Base-by-base conservation (phyloP, 2,329 filamentous ascomycete species). In the Seiridium cupressi region DNA sequence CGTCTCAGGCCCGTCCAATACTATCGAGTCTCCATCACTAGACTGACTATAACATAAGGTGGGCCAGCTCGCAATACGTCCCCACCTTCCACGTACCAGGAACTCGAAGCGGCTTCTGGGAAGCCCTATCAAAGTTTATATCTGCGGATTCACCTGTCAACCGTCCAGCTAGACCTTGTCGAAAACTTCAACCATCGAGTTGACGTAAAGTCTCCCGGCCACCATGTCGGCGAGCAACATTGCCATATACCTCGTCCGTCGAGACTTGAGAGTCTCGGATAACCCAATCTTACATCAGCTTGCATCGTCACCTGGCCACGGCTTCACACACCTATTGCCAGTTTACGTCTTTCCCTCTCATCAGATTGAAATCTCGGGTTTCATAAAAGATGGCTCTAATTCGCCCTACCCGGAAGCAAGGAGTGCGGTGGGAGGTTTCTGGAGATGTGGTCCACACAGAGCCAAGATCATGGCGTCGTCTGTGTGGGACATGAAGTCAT, bases 341-440 rank as follows among this genome's bases (percentile, higher is more conserved):
- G 74, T 92, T 46, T 91, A 88, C 69, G 77, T 92, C 26, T 86
- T 93, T 56, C 80, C 86, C 0, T 83, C 89, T 3, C 80, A 90
- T 56, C 90, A 94, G 66, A 77, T 93, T 31, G 90, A 94, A 69
- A 79, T 91, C 1, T 90, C 88, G 0, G 91, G 91, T 1, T 91
- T 94, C 67, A 74, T 93, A n/a, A 74, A 76, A 11, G 71, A 81
- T 51, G 76, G 79, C 9, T 66, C 74, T 54, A 74, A 77, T 54
- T 89, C 82, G 5, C 91, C 91, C 0, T 93, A 90, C 63, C 87
- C 87, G 0, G 84, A 87, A 67, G 89, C 90, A 3, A 80, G 83
- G 60, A 91, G 89, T 66, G 72, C 79, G n/a, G 75, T 89, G 3
- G 89, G 82, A 10, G 77, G 80, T 1, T 90, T 91, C 69, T 92